Base-by-base conservation (phyloP, 2,329 filamentous ascomycete genomes). In the Zymoseptoria pseudotritici region DNA sequence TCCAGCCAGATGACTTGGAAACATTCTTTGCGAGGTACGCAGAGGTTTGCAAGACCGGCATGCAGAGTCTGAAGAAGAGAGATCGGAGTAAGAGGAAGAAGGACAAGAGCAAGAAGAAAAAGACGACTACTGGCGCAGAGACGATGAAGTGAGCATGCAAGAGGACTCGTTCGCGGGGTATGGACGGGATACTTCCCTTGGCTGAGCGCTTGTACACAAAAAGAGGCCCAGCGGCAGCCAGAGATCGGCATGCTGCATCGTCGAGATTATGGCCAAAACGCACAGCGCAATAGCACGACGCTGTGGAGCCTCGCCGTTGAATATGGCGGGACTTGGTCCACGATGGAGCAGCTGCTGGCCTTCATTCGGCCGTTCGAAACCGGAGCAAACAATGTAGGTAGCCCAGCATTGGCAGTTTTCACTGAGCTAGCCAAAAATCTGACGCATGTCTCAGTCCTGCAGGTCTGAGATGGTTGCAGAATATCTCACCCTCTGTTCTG, bases 21-120 rank as follows among this genome's bases (percentile, higher is more conserved):
- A 78, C 74, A 0, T 99, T 99, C 72, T 99, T 91, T 74, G 78
- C 80, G 29, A 82, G 84, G 56, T 99, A 97, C 77, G 92, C 91
- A 21, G 94, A 97, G 67, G 82, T 91, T 2, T 97, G 92, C 77
- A 97, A 96, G 79, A 79, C 82, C 0, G 91, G 91, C 5, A 97
- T 97, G 91, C 82, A 83, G 54, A 86, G 87, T 7, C 73, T 99
- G 76, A 97, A 96, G 84, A 96, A 96, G 72, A 83, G 94, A 67
- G 93, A 97, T 77, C 84, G 91, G 71, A 96, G 88, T 75, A 93
- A 90, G 82, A 86, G 87, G 66, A 89, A 88, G 77, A 84, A 83
- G 79, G 90, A 89, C 73, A 86, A 88, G 68, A 89, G 88, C 73
- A 90, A 88, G 64, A 90, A 87, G 78, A 86, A 82, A 74, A 81